Percentiles rank a stretch among this genome's conserved stretches.
These are phyloP conservation scores for Lodderomyces oxycetoniae DNA, from an alignment of 1,139 yeast species.

Conservation along the genomic window DNA sequence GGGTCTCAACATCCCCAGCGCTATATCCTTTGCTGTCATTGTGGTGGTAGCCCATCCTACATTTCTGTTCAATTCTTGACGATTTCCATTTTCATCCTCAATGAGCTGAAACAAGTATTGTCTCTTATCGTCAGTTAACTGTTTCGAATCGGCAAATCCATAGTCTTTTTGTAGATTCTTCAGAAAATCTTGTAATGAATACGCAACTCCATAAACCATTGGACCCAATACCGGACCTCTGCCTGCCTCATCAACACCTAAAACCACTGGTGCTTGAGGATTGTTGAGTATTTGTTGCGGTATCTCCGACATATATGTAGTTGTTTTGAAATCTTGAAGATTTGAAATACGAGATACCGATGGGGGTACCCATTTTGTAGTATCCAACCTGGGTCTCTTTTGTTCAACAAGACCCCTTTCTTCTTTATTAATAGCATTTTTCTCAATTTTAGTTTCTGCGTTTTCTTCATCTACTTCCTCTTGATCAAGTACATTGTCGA, in stretches of 20 bases:
- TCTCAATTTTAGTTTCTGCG: background rate
- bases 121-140: constrained; percentile 69
- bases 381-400: constrained; percentile 1
- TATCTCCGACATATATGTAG: constrained; percentile 33
- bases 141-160: constrained; percentile 93
- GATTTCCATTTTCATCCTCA: constrained; percentile 28
- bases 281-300: constrained; percentile 21
- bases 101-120: constrained; percentile 55
- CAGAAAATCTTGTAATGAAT: constrained; percentile 59
- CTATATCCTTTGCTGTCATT: constrained; percentile 83
- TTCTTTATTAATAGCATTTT: background rate
- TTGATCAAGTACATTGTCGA: background rate
- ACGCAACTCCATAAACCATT: constrained; percentile 92
- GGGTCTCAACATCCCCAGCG: constrained; percentile 77
- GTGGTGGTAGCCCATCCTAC: constrained; percentile 88
- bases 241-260: constrained; percentile 98
- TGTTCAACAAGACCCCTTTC: too few species aligned
- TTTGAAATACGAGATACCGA: constrained; percentile 25
- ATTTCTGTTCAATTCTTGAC: constrained; percentile 48
- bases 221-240: constrained; percentile 97
- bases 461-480: background rate
- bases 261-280: constrained; percentile 32
- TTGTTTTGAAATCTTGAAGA: constrained; percentile 26
- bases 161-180: constrained; percentile 46
- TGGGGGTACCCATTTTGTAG: constrained; percentile 21